These are phyloP conservation scores for Naganishia cerealis DNA, from an alignment of 1,284 basidiomycete species.

Conservation along the genomic window DNA sequence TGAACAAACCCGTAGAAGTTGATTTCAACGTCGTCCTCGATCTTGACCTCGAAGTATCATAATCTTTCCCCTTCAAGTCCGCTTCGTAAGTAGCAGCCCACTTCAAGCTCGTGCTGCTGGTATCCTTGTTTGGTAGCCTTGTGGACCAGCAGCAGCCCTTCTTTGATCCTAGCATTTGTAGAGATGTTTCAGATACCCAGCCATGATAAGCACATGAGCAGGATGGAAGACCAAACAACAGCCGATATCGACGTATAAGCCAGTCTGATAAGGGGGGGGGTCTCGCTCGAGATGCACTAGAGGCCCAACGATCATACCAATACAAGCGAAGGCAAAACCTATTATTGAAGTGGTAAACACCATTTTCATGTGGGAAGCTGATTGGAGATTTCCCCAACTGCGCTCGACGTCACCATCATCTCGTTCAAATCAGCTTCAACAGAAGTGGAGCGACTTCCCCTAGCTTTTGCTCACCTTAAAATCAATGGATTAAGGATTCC, in stretches of 20 bases:
- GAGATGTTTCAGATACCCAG: constrained; percentile 45
- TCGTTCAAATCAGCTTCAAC: too few relatives aligned
- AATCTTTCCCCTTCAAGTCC: constrained; percentile 34
- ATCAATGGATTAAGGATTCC: constrained; percentile 30
- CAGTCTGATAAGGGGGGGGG: constrained; percentile 43
- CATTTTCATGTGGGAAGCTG: constrained; percentile 49
- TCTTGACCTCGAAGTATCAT: background rate
- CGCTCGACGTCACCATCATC: background rate
- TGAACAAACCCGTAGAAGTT: too few relatives aligned
- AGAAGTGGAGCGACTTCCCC: too few relatives aligned
- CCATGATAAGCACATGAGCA: constrained; percentile 44
- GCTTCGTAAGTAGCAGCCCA: constrained; percentile 41
- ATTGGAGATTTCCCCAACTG: constrained; percentile 44
- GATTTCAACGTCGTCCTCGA: too few relatives aligned
- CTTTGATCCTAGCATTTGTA: constrained; percentile 45
- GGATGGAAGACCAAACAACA: constrained; percentile 43
- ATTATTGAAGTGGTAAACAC: constrained; percentile 43
- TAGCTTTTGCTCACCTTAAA: background rate
- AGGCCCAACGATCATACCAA: constrained; percentile 47
- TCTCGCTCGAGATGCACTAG: constrained; percentile 46
- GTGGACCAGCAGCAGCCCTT: constrained; percentile 45
- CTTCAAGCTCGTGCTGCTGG: constrained; percentile 41
- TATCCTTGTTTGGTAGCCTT: constrained; percentile 48
- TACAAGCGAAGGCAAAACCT: constrained; percentile 40
- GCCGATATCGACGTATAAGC: constrained; percentile 46